Base-by-base conservation (phyloP, 768 basidiomycete species). In the Serpula lacrymans region DNA sequence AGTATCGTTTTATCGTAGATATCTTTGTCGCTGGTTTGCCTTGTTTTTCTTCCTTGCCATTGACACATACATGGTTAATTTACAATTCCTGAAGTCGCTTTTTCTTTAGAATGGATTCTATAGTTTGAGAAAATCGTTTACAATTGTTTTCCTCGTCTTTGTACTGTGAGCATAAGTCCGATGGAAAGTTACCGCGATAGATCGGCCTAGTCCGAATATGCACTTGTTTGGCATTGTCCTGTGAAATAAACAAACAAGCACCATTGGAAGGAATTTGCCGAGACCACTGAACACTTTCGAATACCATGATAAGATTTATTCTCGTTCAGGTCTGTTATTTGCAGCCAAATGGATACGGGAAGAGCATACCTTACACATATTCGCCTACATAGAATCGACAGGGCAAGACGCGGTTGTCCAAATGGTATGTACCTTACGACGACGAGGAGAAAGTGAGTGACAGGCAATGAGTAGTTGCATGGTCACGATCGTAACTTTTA, bases 361-460 rank as follows among this genome's bases (percentile, higher is more conserved):
- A 6, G 1, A 6, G 31, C 45, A n/a, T n/a, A 13, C 16, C 8
- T 30, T 51, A 29, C 13, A 17, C 34, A 5, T 34, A 31, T 48
- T 34, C 39, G 18, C 40, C 27, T 16, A 24, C 16, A 23, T 31
- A 98, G 93, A 98, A 98, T 60, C 82, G 95, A 28, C 96, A 99
- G 69, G 96, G 96, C 13, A 99, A 99, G 70, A 98, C 95, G 3
- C 75, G 96, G 41, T 64, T 98, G 36, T 93, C 91, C 8, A 98
- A 98, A 65, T 99, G 95, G 95, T 98, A 98, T 69, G 90, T 90
- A 20, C 96, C 96, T 1, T 98, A 93, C 52, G 94, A 97, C 53
- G 96, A 99, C 58, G 96, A 99, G 52, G 96, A 98, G 74, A 99
- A 98, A 83, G 91, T 90, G 36, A 34, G 63, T 25, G 43, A 10